Evolutionary conservation across 352 stramenopile genomes (phyloP).

Genomic region (Globisporangium canariense): DNA sequence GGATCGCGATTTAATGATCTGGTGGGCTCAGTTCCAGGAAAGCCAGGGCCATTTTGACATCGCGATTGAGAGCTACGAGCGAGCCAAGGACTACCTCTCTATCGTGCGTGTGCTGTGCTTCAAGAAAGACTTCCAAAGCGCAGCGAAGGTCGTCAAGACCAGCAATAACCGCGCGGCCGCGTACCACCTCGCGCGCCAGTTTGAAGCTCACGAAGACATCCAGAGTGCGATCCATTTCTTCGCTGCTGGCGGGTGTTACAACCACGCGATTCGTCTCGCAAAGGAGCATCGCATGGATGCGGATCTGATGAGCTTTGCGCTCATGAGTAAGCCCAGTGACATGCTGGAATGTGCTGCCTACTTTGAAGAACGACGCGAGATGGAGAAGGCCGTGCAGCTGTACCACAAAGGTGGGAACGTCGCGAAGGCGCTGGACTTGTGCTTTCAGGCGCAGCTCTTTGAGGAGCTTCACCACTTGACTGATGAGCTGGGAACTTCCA

Average conservation of each 20-base stretch:
- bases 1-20: slow-evolving; percentile 86
- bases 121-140: slow-evolving; percentile 84
- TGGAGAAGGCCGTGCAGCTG: slow-evolving; percentile 93
- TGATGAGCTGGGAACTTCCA: slow-evolving; percentile 68
- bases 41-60: slow-evolving; percentile 84
- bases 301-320: slow-evolving; percentile 90
- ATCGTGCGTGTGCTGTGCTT: slow-evolving; percentile 91
- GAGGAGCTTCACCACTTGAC: slow-evolving; percentile 86
- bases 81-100: slow-evolving; percentile 84
- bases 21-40: slow-evolving; percentile 94
- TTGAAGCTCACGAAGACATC: slow-evolving; percentile 79
- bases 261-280: slow-evolving; percentile 92
- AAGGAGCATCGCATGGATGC: slow-evolving; percentile 88
- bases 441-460: slow-evolving; percentile 89
- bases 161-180: slow-evolving; percentile 69
- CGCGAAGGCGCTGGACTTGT: slow-evolving; percentile 90
- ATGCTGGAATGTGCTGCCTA: slow-evolving; percentile 91
- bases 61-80: slow-evolving; percentile 87
- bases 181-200: slow-evolving; percentile 87
- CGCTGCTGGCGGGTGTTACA: slow-evolving; percentile 85
- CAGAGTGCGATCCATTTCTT: slow-evolving; percentile 92
- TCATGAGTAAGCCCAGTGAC: slow-evolving; percentile 83
- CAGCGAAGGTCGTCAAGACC: slow-evolving; percentile 83
- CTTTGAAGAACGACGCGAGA: slow-evolving; percentile 90
- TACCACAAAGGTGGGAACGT: slow-evolving; percentile 93